These are phyloP conservation scores for Ilex asprella DNA, from an alignment of 257 asterid species.

Conservation along the genomic window DNA sequence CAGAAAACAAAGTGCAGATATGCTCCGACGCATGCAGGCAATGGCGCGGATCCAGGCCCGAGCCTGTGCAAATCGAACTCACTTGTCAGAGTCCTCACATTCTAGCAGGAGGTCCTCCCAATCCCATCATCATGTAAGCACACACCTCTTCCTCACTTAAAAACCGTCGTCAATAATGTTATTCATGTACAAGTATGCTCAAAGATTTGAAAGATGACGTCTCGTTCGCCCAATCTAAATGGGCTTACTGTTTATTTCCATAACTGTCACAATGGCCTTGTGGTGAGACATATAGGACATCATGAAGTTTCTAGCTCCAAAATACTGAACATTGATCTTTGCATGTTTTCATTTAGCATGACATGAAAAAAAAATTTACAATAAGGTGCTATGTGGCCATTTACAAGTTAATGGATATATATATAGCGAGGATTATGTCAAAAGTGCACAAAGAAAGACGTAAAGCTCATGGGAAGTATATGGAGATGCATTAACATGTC, in stretches of 20 bases:
- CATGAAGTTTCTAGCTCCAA: not conserved
- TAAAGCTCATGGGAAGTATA: too few species aligned
- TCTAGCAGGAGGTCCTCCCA: constrained; percentile 19
- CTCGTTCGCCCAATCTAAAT: too few species aligned
- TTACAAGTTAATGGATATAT: too few species aligned
- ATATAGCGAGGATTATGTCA: too few species aligned
- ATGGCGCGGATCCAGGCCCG: constrained; percentile 97
- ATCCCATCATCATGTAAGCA: constrained; percentile 40
- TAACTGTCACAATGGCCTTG: not conserved
- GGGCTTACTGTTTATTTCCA: not conserved
- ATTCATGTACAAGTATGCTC: too few species aligned
- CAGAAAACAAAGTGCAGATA: constrained; percentile 78
- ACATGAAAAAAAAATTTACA: too few species aligned
- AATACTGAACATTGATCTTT: too few species aligned
- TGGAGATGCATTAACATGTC: too few species aligned
- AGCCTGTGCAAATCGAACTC: constrained; percentile 62
- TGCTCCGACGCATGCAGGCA: constrained; percentile 91
- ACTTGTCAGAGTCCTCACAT: constrained; percentile 28
- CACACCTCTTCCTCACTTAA: not conserved
- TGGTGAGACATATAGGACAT: not conserved
- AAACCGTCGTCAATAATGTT: not conserved
- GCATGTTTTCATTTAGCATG: too few species aligned
- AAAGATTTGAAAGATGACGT: too few species aligned
- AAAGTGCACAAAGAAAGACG: too few species aligned
- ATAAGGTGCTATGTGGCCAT: too few species aligned